These are phyloP conservation scores for Neoarthrinium moseri DNA, from an alignment of 2,329 filamentous ascomycete genomes.

Conservation along the genomic window DNA sequence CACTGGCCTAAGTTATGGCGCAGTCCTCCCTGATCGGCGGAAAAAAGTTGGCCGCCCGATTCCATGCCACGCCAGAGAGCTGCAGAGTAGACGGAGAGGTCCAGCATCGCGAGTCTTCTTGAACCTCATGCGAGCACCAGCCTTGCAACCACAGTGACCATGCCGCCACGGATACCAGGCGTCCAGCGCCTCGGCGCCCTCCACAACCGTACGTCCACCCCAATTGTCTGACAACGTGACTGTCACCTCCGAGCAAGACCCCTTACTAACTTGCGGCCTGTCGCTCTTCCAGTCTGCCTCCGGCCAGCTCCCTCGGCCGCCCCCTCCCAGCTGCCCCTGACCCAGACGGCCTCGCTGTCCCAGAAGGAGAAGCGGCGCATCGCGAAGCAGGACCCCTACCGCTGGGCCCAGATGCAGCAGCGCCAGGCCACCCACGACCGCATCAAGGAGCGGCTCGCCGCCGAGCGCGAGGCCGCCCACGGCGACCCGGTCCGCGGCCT, in stretches of 20 bases:
- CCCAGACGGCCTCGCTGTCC: constrained; percentile 63
- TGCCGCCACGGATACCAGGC: constrained; percentile 67
- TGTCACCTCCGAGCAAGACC: constrained; percentile 15
- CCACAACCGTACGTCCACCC: constrained; percentile 53
- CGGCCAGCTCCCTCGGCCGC: constrained; percentile 50
- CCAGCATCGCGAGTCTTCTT: neutral
- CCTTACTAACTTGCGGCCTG: no score
- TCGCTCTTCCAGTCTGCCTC: constrained; percentile 55
- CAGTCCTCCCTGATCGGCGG: no score
- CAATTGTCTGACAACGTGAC: constrained; percentile 18
- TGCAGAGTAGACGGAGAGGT: no score
- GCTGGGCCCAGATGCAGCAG: constrained; percentile 76
- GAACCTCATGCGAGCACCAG: neutral
- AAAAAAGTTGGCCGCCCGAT: no score
- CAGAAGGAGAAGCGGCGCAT: constrained; percentile 63
- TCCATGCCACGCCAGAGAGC: no score
- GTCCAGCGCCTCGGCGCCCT: constrained; percentile 59
- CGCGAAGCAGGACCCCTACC: constrained; percentile 76
- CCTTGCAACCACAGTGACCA: constrained; percentile 35
- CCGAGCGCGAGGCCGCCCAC: constrained; percentile 61
- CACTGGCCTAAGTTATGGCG: no score
- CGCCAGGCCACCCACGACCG: constrained; percentile 81
- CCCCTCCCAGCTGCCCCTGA: constrained; percentile 55
- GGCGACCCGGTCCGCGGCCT: constrained; percentile 81
- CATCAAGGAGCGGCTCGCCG: constrained; percentile 67